A percentile compares a stretch with the other conserved stretches of the same genome.
Conservation (phyloP, 23 red algal species). For the Chondrus crispus region DNA sequence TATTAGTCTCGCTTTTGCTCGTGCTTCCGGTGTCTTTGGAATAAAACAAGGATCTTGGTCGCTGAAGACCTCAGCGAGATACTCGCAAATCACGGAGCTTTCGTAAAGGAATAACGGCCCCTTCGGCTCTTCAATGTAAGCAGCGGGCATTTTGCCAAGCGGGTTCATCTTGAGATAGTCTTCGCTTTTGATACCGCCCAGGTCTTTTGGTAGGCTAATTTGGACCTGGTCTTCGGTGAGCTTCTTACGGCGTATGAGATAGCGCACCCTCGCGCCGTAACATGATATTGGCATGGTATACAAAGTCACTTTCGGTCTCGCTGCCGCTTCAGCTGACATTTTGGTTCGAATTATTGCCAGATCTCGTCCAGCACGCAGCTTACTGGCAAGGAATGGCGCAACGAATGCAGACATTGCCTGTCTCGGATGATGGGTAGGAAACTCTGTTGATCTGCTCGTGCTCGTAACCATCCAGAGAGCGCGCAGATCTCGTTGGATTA, state of each 20-base stretch:
- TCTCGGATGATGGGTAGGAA: neutral
- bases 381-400: neutral
- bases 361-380: too few relatives aligned
- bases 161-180: slow-evolving; percentile 61
- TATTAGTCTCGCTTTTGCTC: slow-evolving; percentile 69
- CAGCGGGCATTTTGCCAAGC: slow-evolving; percentile 67
- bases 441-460: too few relatives aligned
- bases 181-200: slow-evolving; percentile 60
- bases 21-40: slow-evolving; percentile 42
- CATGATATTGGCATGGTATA: slow-evolving; percentile 63
- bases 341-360: too few relatives aligned
- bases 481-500: too few relatives aligned
- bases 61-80: slow-evolving; percentile 60
- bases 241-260: slow-evolving; percentile 58
- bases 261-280: slow-evolving; percentile 63
- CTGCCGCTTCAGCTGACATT: neutral
- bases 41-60: slow-evolving; percentile 43
- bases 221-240: slow-evolving; percentile 14
- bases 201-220: slow-evolving; percentile 30
- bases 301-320: slow-evolving; percentile 27
- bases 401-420: neutral
- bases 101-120: slow-evolving; percentile 33
- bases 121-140: slow-evolving; percentile 13
- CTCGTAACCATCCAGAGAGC: too few relatives aligned
- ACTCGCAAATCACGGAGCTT: slow-evolving; percentile 77